Evolutionary conservation across 805 yeast species (phyloP), one percentile per base, ranked within the genome.

Genomic region (Komagataella kurtzmanii): DNA sequence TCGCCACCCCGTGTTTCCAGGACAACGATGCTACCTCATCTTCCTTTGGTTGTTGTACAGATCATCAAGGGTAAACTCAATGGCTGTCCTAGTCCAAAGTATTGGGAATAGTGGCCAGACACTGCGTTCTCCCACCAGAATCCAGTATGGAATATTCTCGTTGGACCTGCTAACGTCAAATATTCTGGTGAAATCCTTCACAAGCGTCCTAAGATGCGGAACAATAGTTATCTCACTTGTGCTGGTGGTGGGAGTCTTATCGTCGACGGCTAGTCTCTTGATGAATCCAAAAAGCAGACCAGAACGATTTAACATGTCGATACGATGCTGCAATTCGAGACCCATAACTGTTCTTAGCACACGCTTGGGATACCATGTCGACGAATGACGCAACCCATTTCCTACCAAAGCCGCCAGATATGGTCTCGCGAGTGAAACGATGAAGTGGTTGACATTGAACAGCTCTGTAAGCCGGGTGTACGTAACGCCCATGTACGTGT

Each of bases 391-490:
- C 60, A 88, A 73, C 61, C 88, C 97, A 56, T 86, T 84, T 44
- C 86, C 81, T 46, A 93, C 76, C 52, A 91, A 70, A 0, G 98
- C 97, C 0, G 97, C 96, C 58, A 91, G 70, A 60, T 91, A 93
- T 0, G 98, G 97, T 55, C 97, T 75, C 7, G 98, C 96, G 56
- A 91, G 72, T 18, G 97, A 87, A 1, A 90, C 90, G 30, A 93
- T 74, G 61, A 88, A 91, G 65, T 90, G 95, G 65, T 93, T 93
- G 21, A 93, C 98, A 59, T 93, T 93, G 71, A 91, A 93, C 53
- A 91, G 73, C 64, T 93, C 98, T 0, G 97, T 85, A 49, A 91
- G 74, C 51, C 96, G 72, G 1, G 93, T 85, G 62, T 91, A 91
- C 0, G 58, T 54, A 10, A 18, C n/a, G 44, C 55, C 57, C 23